Evolutionary conservation across 164 flowering plant species (phyloP).

Genomic region (Macadamia tetraphylla): DNA sequence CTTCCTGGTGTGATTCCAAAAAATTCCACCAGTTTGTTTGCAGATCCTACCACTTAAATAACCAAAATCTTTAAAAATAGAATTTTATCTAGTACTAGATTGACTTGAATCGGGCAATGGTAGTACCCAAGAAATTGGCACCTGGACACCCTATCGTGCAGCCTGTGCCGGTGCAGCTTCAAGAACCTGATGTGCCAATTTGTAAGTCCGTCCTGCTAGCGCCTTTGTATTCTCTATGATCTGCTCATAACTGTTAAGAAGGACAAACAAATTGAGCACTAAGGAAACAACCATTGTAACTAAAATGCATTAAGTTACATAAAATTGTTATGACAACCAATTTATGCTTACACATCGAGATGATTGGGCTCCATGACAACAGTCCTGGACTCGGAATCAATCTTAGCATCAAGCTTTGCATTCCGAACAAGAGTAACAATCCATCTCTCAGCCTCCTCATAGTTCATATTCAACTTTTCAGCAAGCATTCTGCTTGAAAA

Average conservation of each 20-base stretch:
- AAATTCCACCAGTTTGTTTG: background rate
- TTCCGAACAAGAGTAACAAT: constrained; percentile 82
- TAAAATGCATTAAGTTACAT: too few species aligned
- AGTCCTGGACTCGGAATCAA: constrained; percentile 78
- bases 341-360: constrained; percentile 71
- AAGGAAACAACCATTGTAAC: background rate
- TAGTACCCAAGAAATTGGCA: background rate
- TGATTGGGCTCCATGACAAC: constrained; percentile 78
- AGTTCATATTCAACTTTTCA: constrained; percentile 80
- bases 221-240: constrained; percentile 86
- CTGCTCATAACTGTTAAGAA: constrained; percentile 70
- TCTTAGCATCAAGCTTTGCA: constrained; percentile 91
- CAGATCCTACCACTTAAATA: background rate
- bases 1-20: background rate
- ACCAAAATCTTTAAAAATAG: background rate
- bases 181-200: constrained; percentile 59
- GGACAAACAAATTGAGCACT: background rate
- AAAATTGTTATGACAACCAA: background rate
- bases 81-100: background rate
- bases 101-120: background rate
- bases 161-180: constrained; percentile 62
- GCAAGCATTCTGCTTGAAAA: constrained; percentile 66
- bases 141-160: constrained; percentile 33
- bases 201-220: constrained; percentile 71
- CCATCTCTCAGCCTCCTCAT: constrained; percentile 98